Conservation (phyloP, 495 filamentous ascomycete species). For the Annulohypoxylon maeteangense region DNA sequence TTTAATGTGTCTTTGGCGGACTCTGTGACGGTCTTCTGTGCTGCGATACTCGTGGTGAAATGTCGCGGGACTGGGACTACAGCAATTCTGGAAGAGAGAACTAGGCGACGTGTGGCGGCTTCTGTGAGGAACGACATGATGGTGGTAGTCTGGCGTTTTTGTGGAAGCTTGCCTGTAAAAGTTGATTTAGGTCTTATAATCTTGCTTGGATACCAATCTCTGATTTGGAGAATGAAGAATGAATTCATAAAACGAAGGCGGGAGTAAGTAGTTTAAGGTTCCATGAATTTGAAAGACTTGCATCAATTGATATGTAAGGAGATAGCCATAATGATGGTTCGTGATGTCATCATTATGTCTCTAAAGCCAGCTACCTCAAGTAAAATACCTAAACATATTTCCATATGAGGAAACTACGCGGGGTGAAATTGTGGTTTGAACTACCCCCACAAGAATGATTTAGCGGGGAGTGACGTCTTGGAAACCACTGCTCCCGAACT, state of each 20-base stretch:
- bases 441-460: slow-evolving; percentile 4
- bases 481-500: background rate
- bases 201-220: background rate
- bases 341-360: slow-evolving; percentile 41
- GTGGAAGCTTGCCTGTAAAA: background rate
- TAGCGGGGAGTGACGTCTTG: slow-evolving; percentile 36
- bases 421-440: slow-evolving; percentile 3
- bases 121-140: slow-evolving; percentile 63
- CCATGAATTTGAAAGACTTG: background rate
- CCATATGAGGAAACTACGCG: slow-evolving; percentile 22
- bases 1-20: slow-evolving; percentile 62
- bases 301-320: background rate
- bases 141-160: background rate
- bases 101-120: slow-evolving; percentile 51
- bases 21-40: slow-evolving; percentile 58
- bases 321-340: slow-evolving; percentile 20
- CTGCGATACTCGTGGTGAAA: slow-evolving; percentile 55
- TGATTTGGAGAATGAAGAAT: background rate
- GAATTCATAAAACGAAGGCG: background rate
- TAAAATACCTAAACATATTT: slow-evolving; percentile 18
- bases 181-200: background rate
- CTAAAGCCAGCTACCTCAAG: background rate
- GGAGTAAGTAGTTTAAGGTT: background rate
- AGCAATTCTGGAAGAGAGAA: slow-evolving; percentile 48
- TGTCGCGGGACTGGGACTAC: slow-evolving; percentile 46